Base-by-base conservation (phyloP, 768 basidiomycete genomes). In the Kondoa subrosea region DNA sequence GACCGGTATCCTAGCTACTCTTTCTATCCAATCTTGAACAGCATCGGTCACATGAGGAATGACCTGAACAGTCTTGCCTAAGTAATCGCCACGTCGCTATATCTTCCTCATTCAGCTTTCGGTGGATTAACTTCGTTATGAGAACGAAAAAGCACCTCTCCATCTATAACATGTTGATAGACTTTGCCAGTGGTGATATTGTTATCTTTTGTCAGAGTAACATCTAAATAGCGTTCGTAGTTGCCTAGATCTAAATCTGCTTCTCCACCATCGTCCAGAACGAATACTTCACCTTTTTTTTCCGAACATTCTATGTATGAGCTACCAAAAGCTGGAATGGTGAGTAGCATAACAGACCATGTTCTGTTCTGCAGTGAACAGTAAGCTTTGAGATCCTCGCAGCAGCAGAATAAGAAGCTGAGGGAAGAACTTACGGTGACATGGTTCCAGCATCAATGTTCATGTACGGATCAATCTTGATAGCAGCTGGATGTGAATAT, bases 381-480 rank as follows among this genome's bases (percentile, higher is more conserved):
- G n/a, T n/a, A n/a, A n/a, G n/a, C n/a, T n/a, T n/a, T n/a, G n/a
- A n/a, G n/a, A n/a, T n/a, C n/a, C n/a, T n/a, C n/a, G n/a, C n/a
- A n/a, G n/a, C n/a, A n/a, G n/a, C n/a, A n/a, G n/a, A n/a, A n/a
- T n/a, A n/a, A n/a, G n/a, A n/a, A n/a, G n/a, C n/a, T n/a, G n/a
- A n/a, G n/a, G n/a, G n/a, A n/a, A n/a, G n/a, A n/a, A n/a, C n/a
- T n/a, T 8, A 50, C 16, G 93, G 93, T 63, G 90, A 82, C 93
- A 99, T 99, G 25, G 93, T 97, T 34, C 93, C 93, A 27, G 93
- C 93, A 82, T 99, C 93, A 74, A 99, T 96, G 80, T 99, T 99
- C 93, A 99, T 97, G 74, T 99, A 99, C 16, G 93, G 93, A 77
- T 99, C 93, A 74, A 99, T 97, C 80, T 99, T 99, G 82, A 99